Evolutionary conservation across 441 rosid species (phyloP).

Genomic region (Pelargonium myrrhifolium): DNA sequence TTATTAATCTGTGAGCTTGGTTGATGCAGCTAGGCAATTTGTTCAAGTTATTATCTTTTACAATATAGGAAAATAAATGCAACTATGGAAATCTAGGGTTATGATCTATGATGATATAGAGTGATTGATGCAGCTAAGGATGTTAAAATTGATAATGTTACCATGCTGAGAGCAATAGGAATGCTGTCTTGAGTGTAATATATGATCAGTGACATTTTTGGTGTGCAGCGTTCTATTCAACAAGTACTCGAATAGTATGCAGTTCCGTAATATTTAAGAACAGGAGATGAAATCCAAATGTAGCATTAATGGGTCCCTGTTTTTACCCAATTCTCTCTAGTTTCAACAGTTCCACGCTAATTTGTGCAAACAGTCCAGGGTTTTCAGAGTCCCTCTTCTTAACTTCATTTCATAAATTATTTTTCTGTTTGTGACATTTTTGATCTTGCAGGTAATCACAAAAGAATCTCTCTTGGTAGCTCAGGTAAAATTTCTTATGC

Average conservation of each 20-base stretch:
- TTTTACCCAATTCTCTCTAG: background rate
- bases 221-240: too few species aligned
- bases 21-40: background rate
- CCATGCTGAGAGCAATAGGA: too few species aligned
- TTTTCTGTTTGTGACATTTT: conserved; percentile 9
- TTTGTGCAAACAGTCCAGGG: background rate
- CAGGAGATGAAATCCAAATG: background rate
- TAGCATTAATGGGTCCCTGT: background rate
- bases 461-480: conserved; percentile 76
- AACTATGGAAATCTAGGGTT: too few species aligned
- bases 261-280: background rate
- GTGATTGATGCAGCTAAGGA: background rate
- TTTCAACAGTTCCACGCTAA: background rate
- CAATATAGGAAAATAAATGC: too few species aligned
- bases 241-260: too few species aligned
- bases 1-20: background rate
- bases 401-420: background rate
- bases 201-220: too few species aligned
- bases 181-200: too few species aligned
- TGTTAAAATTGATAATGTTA: background rate
- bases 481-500: conserved; percentile 43
- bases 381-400: background rate
- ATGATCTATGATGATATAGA: too few species aligned
- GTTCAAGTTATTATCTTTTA: too few species aligned
- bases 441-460: conserved; percentile 61